Evolutionary conservation across 2,329 filamentous ascomycete species (phyloP).

Genomic region (Leptodontidium sp.): DNA sequence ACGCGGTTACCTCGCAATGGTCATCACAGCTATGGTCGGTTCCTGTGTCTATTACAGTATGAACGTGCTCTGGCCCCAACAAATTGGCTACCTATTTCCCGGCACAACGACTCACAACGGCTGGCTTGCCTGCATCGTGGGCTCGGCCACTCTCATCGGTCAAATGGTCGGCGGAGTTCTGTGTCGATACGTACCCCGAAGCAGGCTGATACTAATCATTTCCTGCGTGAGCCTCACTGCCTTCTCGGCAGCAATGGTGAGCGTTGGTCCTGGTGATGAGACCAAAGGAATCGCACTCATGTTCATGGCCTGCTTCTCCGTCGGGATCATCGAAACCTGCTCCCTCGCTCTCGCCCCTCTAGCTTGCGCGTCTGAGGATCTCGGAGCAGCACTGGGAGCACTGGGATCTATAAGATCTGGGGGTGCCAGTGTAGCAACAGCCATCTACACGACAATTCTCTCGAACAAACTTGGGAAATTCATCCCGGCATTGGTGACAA

Average conservation of each 20-base stretch:
- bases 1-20: constrained; percentile 51
- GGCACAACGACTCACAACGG: constrained; percentile 34
- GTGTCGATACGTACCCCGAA: background rate
- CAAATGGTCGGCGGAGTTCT: background rate
- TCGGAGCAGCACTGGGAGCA: constrained; percentile 49
- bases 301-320: constrained; percentile 41
- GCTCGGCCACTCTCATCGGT: background rate
- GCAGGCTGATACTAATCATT: constrained; percentile 1
- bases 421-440: constrained; percentile 47
- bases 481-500: constrained; percentile 45
- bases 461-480: constrained; percentile 47
- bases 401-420: constrained; percentile 50
- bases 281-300: background rate
- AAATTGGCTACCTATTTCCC: constrained; percentile 42
- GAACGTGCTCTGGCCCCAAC: constrained; percentile 53
- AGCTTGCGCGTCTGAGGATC: constrained; percentile 48
- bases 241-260: constrained; percentile 1
- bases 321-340: constrained; percentile 49
- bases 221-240: background rate
- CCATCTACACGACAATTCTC: constrained; percentile 49
- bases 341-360: constrained; percentile 49
- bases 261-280: background rate
- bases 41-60: constrained; percentile 56
- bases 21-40: constrained; percentile 51
- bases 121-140: background rate